These are phyloP conservation scores for Bipolaris gigantea DNA, from an alignment of 2,329 filamentous ascomycete species.

Conservation along the genomic window DNA sequence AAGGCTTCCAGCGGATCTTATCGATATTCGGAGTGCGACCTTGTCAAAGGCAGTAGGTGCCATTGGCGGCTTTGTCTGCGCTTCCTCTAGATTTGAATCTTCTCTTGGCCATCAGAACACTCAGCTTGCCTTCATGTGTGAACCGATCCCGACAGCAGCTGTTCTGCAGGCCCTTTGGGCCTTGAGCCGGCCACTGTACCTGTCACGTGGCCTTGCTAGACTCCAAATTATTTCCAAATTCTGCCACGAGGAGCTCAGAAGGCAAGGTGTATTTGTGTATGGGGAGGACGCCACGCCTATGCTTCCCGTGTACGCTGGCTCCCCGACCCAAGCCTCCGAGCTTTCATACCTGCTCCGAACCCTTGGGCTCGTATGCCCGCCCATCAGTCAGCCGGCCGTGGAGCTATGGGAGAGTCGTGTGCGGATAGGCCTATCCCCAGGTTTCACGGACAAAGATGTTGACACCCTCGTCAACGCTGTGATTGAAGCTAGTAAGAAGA, in stretches of 20 bases:
- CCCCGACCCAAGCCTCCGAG: neutral
- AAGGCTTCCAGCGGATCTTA: neutral
- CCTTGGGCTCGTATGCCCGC: neutral
- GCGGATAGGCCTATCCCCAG: neutral
- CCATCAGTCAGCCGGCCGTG: neutral
- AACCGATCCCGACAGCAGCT: neutral
- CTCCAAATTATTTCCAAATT: neutral
- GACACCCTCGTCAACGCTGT: neutral
- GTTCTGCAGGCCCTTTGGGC: neutral
- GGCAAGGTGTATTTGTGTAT: neutral
- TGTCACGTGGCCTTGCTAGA: neutral
- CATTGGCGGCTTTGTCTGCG: neutral
- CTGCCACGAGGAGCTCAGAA: neutral
- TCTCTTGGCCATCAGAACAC: neutral
- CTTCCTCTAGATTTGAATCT: neutral
- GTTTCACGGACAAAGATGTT: neutral
- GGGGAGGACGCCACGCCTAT: neutral
- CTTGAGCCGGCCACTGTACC: neutral
- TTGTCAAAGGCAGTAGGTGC: neutral
- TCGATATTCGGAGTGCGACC: neutral
- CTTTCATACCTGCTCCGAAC: conserved; percentile 1
- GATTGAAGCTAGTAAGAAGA: neutral
- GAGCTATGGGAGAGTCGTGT: conserved; percentile 3
- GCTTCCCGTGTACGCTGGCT: conserved; percentile 1
- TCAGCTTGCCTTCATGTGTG: neutral